A percentile compares a stretch with the other conserved stretches of the same genome.
These are phyloP conservation scores for Groenewaldozyma tartarivorans DNA, from an alignment of 805 yeast genomes.

Conservation along the genomic window DNA sequence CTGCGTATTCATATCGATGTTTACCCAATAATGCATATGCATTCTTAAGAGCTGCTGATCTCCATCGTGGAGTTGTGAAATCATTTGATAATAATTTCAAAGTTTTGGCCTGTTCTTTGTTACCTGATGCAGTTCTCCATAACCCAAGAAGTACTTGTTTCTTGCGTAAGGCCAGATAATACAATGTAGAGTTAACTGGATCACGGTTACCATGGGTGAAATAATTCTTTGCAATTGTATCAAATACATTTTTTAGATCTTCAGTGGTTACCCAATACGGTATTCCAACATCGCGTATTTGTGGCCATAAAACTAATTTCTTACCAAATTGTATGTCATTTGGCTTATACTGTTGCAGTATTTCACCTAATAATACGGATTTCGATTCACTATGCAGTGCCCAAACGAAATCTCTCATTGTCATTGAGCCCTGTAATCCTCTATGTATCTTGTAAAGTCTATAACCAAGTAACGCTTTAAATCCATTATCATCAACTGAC, in stretches of 20 bases:
- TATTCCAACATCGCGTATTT: conserved; percentile 51
- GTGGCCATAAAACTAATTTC: conserved; percentile 40
- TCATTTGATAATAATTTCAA: conserved; percentile 67
- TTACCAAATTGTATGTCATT: conserved; percentile 27
- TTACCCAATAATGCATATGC: conserved; percentile 86
- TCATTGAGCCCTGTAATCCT: conserved; percentile 41
- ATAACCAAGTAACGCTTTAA: conserved; percentile 61
- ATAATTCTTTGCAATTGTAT: conserved; percentile 61
- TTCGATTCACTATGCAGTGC: conserved; percentile 78
- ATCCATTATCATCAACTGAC: conserved; percentile 53
- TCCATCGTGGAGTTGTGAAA: conserved; percentile 69
- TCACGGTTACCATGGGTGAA: conserved; percentile 54
- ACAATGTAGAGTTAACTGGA: conserved; percentile 66
- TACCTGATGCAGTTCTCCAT: conserved; percentile 71
- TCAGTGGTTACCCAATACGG: conserved; percentile 57
- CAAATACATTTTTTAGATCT: conserved; percentile 45
- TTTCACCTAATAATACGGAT: conserved; percentile 47
- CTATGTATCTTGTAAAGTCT: conserved; percentile 52
- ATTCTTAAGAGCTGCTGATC: conserved; percentile 80
- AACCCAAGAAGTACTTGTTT: conserved; percentile 68
- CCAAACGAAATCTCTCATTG: conserved; percentile 80
- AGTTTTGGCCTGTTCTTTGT: conserved; percentile 78
- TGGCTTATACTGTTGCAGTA: too few species aligned
- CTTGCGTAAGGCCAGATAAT: conserved; percentile 68
- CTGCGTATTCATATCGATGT: conserved; percentile 81